Conservation (phyloP, 2,329 filamentous ascomycete species). For the Pseudogymnoascus pannorum region DNA sequence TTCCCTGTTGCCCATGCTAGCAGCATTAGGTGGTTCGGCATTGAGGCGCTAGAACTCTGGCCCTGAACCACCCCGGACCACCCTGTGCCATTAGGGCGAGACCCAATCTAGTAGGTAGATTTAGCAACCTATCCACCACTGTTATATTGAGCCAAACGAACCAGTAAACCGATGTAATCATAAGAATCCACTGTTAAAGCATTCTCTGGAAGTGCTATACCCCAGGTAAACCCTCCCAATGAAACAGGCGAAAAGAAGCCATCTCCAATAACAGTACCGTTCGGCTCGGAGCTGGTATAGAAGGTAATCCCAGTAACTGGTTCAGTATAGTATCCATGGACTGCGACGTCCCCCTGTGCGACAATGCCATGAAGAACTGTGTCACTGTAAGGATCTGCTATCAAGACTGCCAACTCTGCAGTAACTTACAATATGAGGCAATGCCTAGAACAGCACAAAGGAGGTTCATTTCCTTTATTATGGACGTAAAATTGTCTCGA, state of each 20-base stretch:
- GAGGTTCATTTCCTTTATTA: slow-evolving; percentile 22
- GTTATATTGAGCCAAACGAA: slow-evolving; percentile 26
- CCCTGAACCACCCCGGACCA: slow-evolving; percentile 53
- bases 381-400: slow-evolving; percentile 10
- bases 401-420: background rate
- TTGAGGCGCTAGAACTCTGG: slow-evolving; percentile 34
- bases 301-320: slow-evolving; percentile 45
- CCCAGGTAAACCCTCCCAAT: slow-evolving; percentile 42
- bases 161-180: slow-evolving; percentile 55
- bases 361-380: slow-evolving; percentile 19
- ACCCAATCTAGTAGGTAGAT: slow-evolving; percentile 29
- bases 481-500: slow-evolving; percentile 15
- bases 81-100: slow-evolving; percentile 40
- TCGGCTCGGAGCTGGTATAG: slow-evolving; percentile 40
- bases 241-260: slow-evolving; percentile 24
- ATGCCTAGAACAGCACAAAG: slow-evolving; percentile 19
- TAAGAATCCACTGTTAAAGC: slow-evolving; percentile 40
- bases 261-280: slow-evolving; percentile 30
- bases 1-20: slow-evolving; percentile 51
- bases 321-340: slow-evolving; percentile 34
- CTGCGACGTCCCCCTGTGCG: slow-evolving; percentile 26
- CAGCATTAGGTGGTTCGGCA: slow-evolving; percentile 48
- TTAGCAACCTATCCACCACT: background rate
- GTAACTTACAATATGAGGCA: slow-evolving; percentile 20
- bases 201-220: slow-evolving; percentile 45